These are phyloP conservation scores for Boletus huronensis DNA, from an alignment of 768 basidiomycete species.

Conservation along the genomic window DNA sequence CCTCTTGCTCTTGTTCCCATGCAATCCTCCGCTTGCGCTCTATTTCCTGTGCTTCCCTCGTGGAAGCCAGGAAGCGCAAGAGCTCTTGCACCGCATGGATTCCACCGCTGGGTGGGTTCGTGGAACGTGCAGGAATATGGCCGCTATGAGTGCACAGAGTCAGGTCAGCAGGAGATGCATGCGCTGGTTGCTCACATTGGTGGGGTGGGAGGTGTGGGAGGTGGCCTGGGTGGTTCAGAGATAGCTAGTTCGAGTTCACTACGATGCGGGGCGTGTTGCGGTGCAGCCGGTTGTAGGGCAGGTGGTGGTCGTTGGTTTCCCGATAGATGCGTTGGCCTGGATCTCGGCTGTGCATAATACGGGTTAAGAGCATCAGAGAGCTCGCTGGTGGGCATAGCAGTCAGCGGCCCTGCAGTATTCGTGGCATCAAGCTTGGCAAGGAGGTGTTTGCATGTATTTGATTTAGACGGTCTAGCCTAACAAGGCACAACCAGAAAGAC, in stretches of 20 bases:
- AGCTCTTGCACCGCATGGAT: constrained; percentile 56
- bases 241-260: constrained; percentile 67
- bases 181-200: constrained; percentile 34
- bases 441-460: constrained; percentile 32
- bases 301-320: constrained; percentile 24
- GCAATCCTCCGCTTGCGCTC: constrained; percentile 55
- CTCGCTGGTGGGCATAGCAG: constrained; percentile 62
- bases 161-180: neutral
- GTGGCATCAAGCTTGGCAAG: neutral
- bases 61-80: constrained; percentile 52
- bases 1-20: constrained; percentile 74
- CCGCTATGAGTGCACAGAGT: constrained; percentile 4
- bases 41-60: constrained; percentile 55
- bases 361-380: constrained; percentile 79
- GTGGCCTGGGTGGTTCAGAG: constrained; percentile 36
- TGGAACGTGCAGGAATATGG: constrained; percentile 17
- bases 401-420: neutral
- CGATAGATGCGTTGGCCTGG: constrained; percentile 22
- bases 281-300: constrained; percentile 30
- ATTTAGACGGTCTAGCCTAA: constrained; percentile 26
- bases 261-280: constrained; percentile 50
- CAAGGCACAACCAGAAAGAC: constrained; percentile 26
- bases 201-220: constrained; percentile 28
- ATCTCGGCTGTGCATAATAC: constrained; percentile 45
- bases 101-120: constrained; percentile 34